Percentiles rank a stretch among this genome's conserved stretches.
Conservation (phyloP, 129 eudicot species). For the Ambrosia trifida region DNA sequence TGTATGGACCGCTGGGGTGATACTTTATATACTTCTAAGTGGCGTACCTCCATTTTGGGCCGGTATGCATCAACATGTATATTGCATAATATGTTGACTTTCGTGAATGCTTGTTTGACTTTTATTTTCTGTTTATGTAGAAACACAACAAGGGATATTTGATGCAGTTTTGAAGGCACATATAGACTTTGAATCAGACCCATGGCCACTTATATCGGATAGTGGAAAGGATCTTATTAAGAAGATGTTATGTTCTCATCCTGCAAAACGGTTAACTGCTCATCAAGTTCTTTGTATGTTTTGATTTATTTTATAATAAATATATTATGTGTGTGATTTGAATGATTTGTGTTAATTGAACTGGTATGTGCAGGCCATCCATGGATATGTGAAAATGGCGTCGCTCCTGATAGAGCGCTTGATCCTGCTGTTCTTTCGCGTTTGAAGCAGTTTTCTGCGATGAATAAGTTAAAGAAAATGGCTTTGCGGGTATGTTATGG, state of each 20-base stretch:
- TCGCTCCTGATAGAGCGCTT: conserved; percentile 92
- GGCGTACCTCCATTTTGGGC: too few relatives aligned
- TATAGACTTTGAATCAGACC: conserved; percentile 91
- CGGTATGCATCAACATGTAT: too few relatives aligned
- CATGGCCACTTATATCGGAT: conserved; percentile 91
- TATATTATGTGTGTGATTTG: neutral
- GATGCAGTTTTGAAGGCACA: conserved; percentile 90
- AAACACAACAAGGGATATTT: conserved; percentile 96
- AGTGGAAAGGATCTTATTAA: conserved; percentile 86
- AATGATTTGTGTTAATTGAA: conserved; percentile 8
- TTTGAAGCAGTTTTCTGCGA: conserved; percentile 90
- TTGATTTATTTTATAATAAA: neutral
- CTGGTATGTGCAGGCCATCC: conserved; percentile 22
- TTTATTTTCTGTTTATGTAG: conserved; percentile 37
- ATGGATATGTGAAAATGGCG: conserved; percentile 98
- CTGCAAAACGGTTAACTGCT: conserved; percentile 79
- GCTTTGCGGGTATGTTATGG: conserved; percentile 79
- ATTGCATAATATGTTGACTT: neutral
- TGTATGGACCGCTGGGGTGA: too few relatives aligned
- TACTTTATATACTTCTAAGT: too few relatives aligned
- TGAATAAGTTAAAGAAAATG: conserved; percentile 97
- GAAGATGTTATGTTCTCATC: conserved; percentile 75
- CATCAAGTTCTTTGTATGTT: conserved; percentile 89
- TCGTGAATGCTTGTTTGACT: neutral
- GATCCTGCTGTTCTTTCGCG: conserved; percentile 98